Base-by-base conservation (phyloP, 495 filamentous ascomycete species). In the Penicillium cataractarum region DNA sequence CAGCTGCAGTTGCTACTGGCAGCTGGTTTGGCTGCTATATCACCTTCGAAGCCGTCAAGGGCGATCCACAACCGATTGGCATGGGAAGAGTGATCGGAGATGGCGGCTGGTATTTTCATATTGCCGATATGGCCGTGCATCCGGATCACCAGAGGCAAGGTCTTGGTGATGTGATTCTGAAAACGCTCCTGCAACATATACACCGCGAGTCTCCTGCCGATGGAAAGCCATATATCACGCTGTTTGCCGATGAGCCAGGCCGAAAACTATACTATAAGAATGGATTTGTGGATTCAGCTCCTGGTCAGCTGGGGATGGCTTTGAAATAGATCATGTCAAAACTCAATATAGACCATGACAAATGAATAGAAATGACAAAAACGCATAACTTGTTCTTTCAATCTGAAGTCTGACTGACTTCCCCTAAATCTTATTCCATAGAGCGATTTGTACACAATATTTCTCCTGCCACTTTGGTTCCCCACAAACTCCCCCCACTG, bases 1-100 rank as follows among this genome's bases (percentile, higher is more conserved):
- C 74, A 2, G 60, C 65, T 17, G 68, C 74, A 22, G 56, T 76
- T 7, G 29, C 72, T 7, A 44, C 40, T 8, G 40, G 40, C 40
- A 44, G 40, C 40, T 44, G 40, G 40, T 44, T 22, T 22, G 40
- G 40, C 19, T 44, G n/a, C 10, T 44, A 44, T 8, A 10, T 44
- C 40, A 44, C 40, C 19, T 44, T 44, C 40, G 40, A 44, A 10
- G 19, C 19, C 19, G 10, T 10, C 40, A 19, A 19, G 19, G 40
- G 19, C 8, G 40, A 44, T 44, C 40, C 40, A 22, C 40, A 44
- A 44, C 40, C 19, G 40, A 10, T 44, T 44, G 40, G 40, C 2
- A 44, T 44, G 40, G 40, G 40, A 44, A 44, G 40, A 21, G 19
- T 44, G 19, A 44, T 44, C 7, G 40, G 40, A 21, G 40, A 44